Conservation (phyloP, 139 green algal genomes). For the Desmodesmus armatus region DNA sequence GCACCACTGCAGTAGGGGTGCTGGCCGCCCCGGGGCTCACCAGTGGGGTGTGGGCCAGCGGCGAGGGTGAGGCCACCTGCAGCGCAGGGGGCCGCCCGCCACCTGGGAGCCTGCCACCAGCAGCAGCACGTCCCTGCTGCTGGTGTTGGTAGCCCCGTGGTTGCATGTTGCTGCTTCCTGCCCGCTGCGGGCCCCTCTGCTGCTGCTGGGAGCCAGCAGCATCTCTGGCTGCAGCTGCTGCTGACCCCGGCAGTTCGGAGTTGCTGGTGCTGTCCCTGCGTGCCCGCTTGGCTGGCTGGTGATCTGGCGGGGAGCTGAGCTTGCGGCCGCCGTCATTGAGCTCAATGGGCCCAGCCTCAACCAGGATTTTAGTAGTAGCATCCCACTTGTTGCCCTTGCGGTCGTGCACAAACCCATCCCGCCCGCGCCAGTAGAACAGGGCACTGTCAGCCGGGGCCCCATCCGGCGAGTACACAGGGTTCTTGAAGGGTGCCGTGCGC, state of each 20-base stretch:
- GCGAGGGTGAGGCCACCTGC: not conserved
- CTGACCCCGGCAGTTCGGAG: not conserved
- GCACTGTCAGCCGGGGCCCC: conserved; percentile 1
- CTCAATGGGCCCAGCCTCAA: conserved; percentile 6
- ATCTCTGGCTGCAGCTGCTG: conserved; percentile 7
- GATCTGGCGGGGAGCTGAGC: not conserved
- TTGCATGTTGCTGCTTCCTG: conserved; percentile 21
- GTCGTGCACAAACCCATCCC: conserved; percentile 35
- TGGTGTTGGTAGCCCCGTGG: conserved; percentile 8
- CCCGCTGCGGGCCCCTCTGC: not conserved
- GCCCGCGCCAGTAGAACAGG: conserved; percentile 14
- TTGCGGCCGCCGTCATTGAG: not conserved
- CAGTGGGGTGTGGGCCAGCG: not conserved
- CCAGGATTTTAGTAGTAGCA: conserved; percentile 17
- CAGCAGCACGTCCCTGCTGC: not conserved
- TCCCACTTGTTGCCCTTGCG: conserved; percentile 39
- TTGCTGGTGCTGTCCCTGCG: not conserved
- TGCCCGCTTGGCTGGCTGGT: not conserved
- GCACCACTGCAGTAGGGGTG: not conserved
- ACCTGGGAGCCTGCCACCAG: not conserved
- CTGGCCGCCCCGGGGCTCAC: not conserved
- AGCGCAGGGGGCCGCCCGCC: not conserved
- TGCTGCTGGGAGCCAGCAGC: not conserved
- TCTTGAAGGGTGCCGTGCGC: not conserved
- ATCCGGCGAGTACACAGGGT: conserved; percentile 34